phyloP scores from a whole-genome alignment of 805 yeast genomes.

The Clavispora santaluciae region DNA sequence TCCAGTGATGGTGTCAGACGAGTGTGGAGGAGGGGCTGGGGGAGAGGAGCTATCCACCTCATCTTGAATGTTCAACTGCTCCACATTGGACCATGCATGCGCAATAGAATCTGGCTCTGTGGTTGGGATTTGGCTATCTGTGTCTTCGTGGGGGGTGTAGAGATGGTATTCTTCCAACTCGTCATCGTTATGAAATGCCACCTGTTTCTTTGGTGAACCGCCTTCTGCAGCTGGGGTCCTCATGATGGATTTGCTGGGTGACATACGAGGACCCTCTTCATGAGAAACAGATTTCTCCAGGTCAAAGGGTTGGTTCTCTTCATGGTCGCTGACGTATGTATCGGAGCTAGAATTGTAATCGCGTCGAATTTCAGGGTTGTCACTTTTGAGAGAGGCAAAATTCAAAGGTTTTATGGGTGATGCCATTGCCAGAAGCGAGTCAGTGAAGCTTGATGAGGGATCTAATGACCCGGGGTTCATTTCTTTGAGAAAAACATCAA shows the following conservation, averaged over 20 bases:
- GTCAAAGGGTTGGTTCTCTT: conserved; percentile 5
- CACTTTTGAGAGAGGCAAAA: conserved; percentile 15
- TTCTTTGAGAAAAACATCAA: conserved; percentile 26
- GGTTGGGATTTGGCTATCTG: neutral
- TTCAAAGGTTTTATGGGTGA: conserved; percentile 33
- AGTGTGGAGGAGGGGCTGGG: conserved; percentile 17
- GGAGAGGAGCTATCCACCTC: conserved; percentile 2
- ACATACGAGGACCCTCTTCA: conserved; percentile 3
- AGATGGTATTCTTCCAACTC: conserved; percentile 11
- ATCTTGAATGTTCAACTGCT: conserved; percentile 4
- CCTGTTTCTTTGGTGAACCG: conserved; percentile 36
- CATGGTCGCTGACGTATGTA: conserved; percentile 34
- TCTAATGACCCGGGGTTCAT: conserved; percentile 12
- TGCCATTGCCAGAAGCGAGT: conserved; percentile 4
- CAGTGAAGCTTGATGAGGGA: conserved; percentile 3
- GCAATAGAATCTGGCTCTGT: neutral
- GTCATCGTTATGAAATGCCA: conserved; percentile 23
- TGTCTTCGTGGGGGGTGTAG: conserved; percentile 3
- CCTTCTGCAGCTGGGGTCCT: conserved; percentile 17
- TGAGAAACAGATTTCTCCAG: neutral
- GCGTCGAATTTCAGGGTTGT: conserved; percentile 9
- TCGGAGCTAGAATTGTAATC: conserved; percentile 40
- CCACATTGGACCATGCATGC: conserved; percentile 13
- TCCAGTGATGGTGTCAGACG: conserved; percentile 15
- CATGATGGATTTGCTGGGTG: conserved; percentile 40